phyloP scores from a whole-genome alignment of 164 flowering plant species.

The Chimonanthus praecox region DNA sequence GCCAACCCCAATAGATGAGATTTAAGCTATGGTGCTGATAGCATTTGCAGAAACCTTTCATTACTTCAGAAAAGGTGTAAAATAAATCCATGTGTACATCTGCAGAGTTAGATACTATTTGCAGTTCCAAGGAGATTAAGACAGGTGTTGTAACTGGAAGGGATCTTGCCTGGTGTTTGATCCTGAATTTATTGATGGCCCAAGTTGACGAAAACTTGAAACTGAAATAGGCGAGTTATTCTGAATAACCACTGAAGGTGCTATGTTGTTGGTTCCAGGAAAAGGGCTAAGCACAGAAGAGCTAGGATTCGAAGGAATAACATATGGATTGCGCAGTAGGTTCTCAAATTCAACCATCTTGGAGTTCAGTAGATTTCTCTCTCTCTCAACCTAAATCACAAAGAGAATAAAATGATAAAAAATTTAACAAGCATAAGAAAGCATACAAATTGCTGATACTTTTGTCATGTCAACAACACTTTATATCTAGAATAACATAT shows the following conservation, averaged over 20 bases:
- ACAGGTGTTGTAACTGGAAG: not conserved
- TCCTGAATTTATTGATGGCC: slow-evolving; percentile 31
- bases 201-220: slow-evolving; percentile 60
- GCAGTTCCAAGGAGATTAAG: not conserved
- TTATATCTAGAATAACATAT: no score
- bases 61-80: not conserved
- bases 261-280: slow-evolving; percentile 23
- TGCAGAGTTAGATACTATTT: not conserved
- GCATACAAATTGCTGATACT: no score
- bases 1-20: not conserved
- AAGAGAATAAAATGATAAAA: no score
- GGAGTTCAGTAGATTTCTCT: slow-evolving; percentile 60
- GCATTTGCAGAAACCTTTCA: not conserved
- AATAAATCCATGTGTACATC: not conserved
- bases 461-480: no score
- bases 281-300: slow-evolving; percentile 24
- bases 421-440: not conserved
- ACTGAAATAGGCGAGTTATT: slow-evolving; percentile 39
- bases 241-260: slow-evolving; percentile 24
- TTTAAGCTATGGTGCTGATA: no score
- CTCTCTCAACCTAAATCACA: slow-evolving; percentile 69
- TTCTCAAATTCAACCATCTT: slow-evolving; percentile 67
- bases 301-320: slow-evolving; percentile 22
- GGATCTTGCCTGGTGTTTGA: slow-evolving; percentile 35
- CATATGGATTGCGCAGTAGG: slow-evolving; percentile 49